Evolutionary conservation across 768 basidiomycete genomes (phyloP), one percentile per base, ranked within the genome.

Genomic region (Gymnopilus junonius): DNA sequence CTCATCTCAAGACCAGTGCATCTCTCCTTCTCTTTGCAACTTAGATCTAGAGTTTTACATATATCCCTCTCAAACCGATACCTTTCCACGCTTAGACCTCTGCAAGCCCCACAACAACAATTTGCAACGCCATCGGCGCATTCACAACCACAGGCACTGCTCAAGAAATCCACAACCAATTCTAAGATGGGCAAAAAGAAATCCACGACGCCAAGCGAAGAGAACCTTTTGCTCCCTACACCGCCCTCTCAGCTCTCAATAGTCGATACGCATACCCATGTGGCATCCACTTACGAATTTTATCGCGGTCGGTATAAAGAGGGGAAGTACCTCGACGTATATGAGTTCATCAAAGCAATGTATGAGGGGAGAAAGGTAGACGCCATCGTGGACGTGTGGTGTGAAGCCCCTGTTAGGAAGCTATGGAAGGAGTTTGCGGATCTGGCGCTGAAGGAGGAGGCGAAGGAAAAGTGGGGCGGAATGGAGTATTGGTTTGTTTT

Each of bases 331-430:
- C 69, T 76, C 8, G 82, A 80, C n/a, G 77, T 92, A n/a, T 85
- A 81, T 71, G 90, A 90, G 39, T 92, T 95, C 65, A 83, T 90
- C 5, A 81, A 82, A 2, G 87, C 79, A 15, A 71, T 92, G 69
- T 92, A 90, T 68, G 73, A 70, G 1, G 84, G 76, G 10, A 82
- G 83, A 29, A 82, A 82, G 37, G 86, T 94, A 3, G 77, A 85
- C 56, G 83, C 87, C 5, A 81, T 95, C 57, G 87, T 95, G 6
- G 94, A 95, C 67, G 94, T 95, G 2, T 95, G 92, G 90, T 95
- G 94, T 67, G 94, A 94, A 69, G 90, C 90, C 0, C 90, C 93
- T 0, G 86, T 92, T 14, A 78, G 77, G 63, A 76, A 65, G 34
- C 20, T 79, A 7, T 94, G 92, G 92, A 84, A 79, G 67, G 89